phyloP scores from a whole-genome alignment of 257 asterid species.

The Coffea canephora region DNA sequence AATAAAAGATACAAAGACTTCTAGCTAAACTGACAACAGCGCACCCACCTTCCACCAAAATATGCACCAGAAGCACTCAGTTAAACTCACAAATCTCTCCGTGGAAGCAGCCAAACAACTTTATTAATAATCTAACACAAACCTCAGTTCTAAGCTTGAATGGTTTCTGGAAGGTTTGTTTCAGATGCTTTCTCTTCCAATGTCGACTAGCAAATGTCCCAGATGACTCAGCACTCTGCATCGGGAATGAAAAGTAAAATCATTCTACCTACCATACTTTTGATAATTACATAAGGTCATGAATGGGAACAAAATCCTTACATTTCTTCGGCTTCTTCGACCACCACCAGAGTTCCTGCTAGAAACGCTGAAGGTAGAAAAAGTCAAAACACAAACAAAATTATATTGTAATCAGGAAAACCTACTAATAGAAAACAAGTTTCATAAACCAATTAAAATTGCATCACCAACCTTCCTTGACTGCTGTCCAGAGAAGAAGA shows the following conservation, averaged over 20 bases:
- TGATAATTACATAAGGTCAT: background rate
- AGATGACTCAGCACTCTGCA: conserved; percentile 67
- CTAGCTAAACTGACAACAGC: background rate
- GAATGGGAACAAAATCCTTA: conserved; percentile 36
- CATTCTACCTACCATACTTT: background rate
- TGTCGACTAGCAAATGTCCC: conserved; percentile 44
- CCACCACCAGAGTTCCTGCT: conserved; percentile 49
- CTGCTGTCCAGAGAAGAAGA: conserved; percentile 56
- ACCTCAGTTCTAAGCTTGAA: conserved; percentile 88
- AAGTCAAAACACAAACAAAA: conserved; percentile 12
- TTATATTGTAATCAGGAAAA: conserved; percentile 4
- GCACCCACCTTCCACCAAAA: background rate
- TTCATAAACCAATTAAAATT: background rate
- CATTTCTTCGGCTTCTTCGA: conserved; percentile 58
- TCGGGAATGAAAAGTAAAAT: conserved; percentile 18
- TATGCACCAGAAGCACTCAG: background rate
- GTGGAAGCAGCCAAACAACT: background rate
- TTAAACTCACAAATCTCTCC: background rate
- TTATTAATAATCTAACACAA: conserved; percentile 16
- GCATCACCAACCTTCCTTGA: conserved; percentile 56
- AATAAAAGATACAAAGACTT: background rate
- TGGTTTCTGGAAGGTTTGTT: conserved; percentile 64
- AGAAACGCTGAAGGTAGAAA: conserved; percentile 46
- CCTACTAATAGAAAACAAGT: background rate
- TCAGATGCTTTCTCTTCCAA: conserved; percentile 54